A percentile compares a stretch with the other conserved stretches of the same genome.
These are phyloP conservation scores for Aureobasidium subglaciale DNA, from an alignment of 2,329 filamentous ascomycete species.

Conservation along the genomic window DNA sequence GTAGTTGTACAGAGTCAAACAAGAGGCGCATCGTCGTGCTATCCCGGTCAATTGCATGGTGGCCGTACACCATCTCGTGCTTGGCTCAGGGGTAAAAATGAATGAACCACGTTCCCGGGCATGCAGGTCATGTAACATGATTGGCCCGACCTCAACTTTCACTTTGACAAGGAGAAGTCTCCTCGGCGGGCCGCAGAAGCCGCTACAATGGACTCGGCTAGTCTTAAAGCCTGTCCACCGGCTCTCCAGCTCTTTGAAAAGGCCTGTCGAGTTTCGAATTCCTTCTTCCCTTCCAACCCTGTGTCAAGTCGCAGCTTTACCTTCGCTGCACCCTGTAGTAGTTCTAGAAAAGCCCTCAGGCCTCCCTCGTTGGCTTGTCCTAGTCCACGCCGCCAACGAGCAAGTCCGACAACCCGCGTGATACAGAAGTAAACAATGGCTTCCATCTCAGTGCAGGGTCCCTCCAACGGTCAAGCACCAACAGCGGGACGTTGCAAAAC, in stretches of 20 bases:
- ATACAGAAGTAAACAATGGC: background rate
- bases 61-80: background rate
- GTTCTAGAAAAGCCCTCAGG: background rate
- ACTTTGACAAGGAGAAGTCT: conserved; percentile 3
- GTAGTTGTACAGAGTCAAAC: background rate
- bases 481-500: conserved; percentile 5
- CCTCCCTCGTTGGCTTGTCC: background rate
- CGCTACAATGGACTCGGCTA: background rate
- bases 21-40: background rate
- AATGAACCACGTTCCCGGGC: conserved; percentile 10
- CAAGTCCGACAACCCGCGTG: background rate
- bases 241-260: background rate
- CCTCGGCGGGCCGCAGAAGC: conserved; percentile 6
- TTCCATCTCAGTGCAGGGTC: background rate
- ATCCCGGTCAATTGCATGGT: background rate
- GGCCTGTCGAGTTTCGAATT: conserved; percentile 3
- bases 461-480: background rate
- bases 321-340: background rate
- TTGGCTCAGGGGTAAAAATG: conserved; percentile 12
- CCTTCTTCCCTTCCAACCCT: background rate
- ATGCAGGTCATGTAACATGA: conserved; percentile 3
- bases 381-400: background rate
- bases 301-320: background rate
- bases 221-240: background rate
- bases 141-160: background rate